Evolutionary conservation across 176 grass and related monocot genomes (phyloP).

Genomic region (Miscanthus lutarioriparius): DNA sequence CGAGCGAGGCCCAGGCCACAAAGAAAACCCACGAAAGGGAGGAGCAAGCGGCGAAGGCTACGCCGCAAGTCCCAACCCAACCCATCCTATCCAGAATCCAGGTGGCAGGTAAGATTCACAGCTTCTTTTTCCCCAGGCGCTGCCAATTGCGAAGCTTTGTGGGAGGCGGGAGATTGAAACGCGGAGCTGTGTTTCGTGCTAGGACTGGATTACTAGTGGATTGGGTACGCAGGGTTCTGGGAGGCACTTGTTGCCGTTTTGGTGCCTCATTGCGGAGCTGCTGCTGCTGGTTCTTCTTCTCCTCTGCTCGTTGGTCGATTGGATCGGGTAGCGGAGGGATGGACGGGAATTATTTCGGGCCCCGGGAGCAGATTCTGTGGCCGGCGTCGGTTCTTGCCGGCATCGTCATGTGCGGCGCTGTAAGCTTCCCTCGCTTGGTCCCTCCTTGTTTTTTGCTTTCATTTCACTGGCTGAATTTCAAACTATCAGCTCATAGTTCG

Average conservation of each 20-base stretch:
- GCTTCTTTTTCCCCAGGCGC: not conserved
- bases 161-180: not conserved
- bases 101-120: not conserved
- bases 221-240: not conserved
- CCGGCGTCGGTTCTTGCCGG: slow-evolving; percentile 51
- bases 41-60: not conserved
- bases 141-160: not conserved
- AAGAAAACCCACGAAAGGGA: not conserved
- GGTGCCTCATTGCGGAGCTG: not conserved
- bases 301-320: not conserved
- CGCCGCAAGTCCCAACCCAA: not conserved
- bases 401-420: slow-evolving; percentile 35
- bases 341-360: slow-evolving; percentile 29
- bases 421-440: slow-evolving; percentile 19
- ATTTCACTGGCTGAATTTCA: not conserved
- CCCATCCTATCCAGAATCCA: not conserved
- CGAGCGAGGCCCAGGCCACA: not conserved
- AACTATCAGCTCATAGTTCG: not conserved
- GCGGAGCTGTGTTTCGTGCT: not conserved
- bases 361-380: slow-evolving; percentile 48
- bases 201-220: not conserved
- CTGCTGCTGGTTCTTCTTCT: not conserved
- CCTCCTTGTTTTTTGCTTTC: too few species aligned
- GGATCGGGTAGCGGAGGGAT: not conserved
- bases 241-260: not conserved